phyloP scores from a whole-genome alignment of 345 rosid genomes.

The Brassica nigra region DNA sequence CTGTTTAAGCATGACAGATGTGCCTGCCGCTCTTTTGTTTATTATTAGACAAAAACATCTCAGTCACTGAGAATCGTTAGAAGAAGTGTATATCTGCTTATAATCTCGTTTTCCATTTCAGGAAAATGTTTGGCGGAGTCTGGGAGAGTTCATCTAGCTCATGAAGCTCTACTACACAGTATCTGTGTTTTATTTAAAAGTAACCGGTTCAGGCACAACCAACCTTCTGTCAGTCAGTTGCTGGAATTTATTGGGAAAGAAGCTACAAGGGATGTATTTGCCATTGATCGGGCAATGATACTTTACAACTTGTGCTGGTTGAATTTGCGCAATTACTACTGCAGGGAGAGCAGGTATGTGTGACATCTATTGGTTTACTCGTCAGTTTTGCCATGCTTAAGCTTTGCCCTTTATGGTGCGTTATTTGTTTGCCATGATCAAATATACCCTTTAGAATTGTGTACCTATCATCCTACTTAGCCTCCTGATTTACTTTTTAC shows the following conservation, averaged over 20 bases:
- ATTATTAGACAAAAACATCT: neutral
- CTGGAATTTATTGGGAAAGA: constrained; percentile 73
- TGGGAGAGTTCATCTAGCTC: constrained; percentile 63
- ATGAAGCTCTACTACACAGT: constrained; percentile 63
- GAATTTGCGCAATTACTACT: constrained; percentile 51
- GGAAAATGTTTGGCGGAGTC: constrained; percentile 66
- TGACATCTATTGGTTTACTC: neutral
- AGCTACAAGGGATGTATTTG: constrained; percentile 57
- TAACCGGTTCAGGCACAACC: constrained; percentile 42
- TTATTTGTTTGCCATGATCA: neutral
- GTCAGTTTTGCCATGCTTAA: neutral
- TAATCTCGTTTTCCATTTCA: constrained; percentile 40
- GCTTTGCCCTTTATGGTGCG: constrained; percentile 7
- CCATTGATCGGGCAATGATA: constrained; percentile 66
- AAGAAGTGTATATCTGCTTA: constrained; percentile 28
- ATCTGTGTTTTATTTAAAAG: constrained; percentile 53
- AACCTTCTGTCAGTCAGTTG: constrained; percentile 44
- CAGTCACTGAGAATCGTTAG: constrained; percentile 3
- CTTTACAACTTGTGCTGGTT: constrained; percentile 71
- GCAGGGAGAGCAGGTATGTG: constrained; percentile 60
- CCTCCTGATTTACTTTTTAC: constrained; percentile 40
- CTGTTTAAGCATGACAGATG: constrained; percentile 8
- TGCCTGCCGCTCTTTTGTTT: neutral
- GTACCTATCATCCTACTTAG: constrained; percentile 10
- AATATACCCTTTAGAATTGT: constrained; percentile 17